A percentile compares a stretch with the other conserved stretches of the same genome.
Conservation (phyloP, 495 filamentous ascomycete species). For the Podospora australis region DNA sequence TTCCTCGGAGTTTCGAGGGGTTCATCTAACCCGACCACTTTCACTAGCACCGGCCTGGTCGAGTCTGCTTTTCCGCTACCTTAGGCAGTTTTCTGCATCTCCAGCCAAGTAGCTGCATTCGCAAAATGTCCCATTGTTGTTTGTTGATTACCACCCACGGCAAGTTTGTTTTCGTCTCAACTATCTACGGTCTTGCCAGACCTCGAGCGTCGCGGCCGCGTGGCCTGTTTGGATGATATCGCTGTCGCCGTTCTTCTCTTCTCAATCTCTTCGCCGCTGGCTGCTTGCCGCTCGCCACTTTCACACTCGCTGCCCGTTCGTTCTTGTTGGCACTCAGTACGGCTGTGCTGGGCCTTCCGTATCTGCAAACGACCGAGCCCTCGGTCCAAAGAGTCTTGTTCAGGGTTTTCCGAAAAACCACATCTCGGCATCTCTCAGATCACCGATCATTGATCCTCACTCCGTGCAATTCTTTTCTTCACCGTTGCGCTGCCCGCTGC, state of each 20-base stretch:
- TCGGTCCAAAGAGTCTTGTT: constrained; percentile 6
- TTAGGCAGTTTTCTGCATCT: too few relatives aligned
- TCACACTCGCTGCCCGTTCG: neutral
- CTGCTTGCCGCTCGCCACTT: constrained; percentile 4
- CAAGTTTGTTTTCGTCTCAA: constrained; percentile 1
- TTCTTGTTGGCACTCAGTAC: neutral
- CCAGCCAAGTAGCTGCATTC: too few relatives aligned
- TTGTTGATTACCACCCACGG: too few relatives aligned
- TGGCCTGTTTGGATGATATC: constrained; percentile 23
- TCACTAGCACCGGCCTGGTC: too few relatives aligned
- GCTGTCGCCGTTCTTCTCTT: constrained; percentile 5
- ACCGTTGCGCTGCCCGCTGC: neutral
- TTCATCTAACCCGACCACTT: too few relatives aligned
- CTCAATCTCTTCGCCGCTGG: neutral
- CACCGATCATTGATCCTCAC: constrained; percentile 1
- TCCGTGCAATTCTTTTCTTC: neutral
- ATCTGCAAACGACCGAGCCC: constrained; percentile 10
- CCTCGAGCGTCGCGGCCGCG: neutral
- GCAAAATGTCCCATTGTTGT: neutral
- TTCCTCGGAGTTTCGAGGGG: neutral
- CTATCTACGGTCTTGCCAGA: neutral
- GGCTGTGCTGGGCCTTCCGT: neutral
- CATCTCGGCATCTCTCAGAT: constrained; percentile 10
- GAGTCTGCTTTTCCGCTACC: too few relatives aligned
- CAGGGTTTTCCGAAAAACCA: constrained; percentile 5